Evolutionary conservation across 2,329 filamentous ascomycete genomes (phyloP).

Genomic region (Penicillium sp.): DNA sequence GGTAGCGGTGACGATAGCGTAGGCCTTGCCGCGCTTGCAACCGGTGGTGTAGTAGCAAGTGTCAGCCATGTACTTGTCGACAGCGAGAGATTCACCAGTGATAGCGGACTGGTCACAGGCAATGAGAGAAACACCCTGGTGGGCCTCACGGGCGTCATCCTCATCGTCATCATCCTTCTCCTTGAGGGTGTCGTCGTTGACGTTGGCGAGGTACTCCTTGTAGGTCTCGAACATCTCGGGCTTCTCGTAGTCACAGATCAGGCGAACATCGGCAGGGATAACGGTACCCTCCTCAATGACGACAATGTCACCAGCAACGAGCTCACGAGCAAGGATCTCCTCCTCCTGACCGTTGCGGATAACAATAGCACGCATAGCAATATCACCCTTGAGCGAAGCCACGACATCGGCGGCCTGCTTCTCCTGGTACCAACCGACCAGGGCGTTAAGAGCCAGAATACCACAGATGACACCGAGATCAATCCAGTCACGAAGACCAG

Average conservation of each 20-base stretch:
- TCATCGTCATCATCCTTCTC: slow-evolving; percentile 54
- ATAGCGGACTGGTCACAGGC: slow-evolving; percentile 75
- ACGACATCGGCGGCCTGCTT: slow-evolving; percentile 75
- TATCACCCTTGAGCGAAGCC: slow-evolving; percentile 69
- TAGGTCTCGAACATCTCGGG: slow-evolving; percentile 64
- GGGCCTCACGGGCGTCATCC: slow-evolving; percentile 53
- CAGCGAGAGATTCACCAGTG: slow-evolving; percentile 70
- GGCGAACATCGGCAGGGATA: slow-evolving; percentile 63
- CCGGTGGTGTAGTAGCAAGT: slow-evolving; percentile 72
- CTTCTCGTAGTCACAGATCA: slow-evolving; percentile 67
- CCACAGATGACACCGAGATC: slow-evolving; percentile 73
- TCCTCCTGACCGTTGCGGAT: slow-evolving; percentile 63
- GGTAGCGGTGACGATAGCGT: slow-evolving; percentile 61
- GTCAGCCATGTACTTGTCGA: slow-evolving; percentile 61
- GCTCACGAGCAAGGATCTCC: slow-evolving; percentile 65
- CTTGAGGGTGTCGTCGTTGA: slow-evolving; percentile 56
- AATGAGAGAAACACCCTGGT: slow-evolving; percentile 60
- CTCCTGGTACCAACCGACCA: slow-evolving; percentile 75
- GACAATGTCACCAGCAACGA: slow-evolving; percentile 71
- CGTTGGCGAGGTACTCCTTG: slow-evolving; percentile 59
- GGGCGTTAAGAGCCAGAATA: slow-evolving; percentile 69
- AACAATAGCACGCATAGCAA: slow-evolving; percentile 67
- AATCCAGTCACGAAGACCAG: slow-evolving; percentile 70
- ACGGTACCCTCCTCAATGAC: slow-evolving; percentile 67
- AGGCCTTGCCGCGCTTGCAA: slow-evolving; percentile 75